These are phyloP conservation scores for Backusella psychrophila DNA, from an alignment of 192 early-diverging fungal species.

Conservation along the genomic window DNA sequence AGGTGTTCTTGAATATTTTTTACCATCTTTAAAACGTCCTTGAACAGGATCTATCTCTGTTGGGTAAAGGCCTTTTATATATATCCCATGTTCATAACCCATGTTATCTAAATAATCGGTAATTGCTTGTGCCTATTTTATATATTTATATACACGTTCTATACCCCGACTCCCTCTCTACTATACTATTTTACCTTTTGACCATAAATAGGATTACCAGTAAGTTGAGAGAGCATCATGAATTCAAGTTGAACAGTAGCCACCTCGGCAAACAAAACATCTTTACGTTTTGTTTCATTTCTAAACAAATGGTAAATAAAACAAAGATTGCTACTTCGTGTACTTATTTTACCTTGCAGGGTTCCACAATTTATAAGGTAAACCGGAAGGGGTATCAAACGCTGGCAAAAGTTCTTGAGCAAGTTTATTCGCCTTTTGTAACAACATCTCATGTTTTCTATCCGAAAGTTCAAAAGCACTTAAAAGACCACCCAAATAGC, in stretches of 20 bases:
- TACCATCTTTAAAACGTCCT: conserved; percentile 30
- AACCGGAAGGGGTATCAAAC: conserved; percentile 64
- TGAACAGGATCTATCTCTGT: conserved; percentile 41
- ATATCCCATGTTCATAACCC: conserved; percentile 22
- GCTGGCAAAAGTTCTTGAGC: conserved; percentile 67
- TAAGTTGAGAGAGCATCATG: conserved; percentile 72
- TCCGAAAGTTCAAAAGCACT: conserved; percentile 82
- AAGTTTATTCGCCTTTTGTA: conserved; percentile 70
- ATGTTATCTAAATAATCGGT: conserved; percentile 26
- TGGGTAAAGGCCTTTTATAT: conserved; percentile 65
- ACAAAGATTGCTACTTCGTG: neutral
- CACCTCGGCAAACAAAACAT: conserved; percentile 16
- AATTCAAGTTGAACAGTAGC: conserved; percentile 75
- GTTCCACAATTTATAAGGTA: conserved; percentile 60
- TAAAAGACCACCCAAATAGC: conserved; percentile 75
- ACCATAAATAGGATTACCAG: conserved; percentile 64
- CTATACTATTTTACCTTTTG: conserved; percentile 39
- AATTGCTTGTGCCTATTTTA: conserved; percentile 28
- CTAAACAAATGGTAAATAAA: neutral
- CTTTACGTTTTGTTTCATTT: neutral
- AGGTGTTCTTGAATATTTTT: conserved; percentile 16
- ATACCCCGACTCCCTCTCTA: neutral
- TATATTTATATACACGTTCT: conserved; percentile 3
- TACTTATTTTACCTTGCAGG: conserved; percentile 25
- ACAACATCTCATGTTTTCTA: conserved; percentile 47